Base-by-base conservation (phyloP, 139 green algal genomes). In the Volvox africanus region DNA sequence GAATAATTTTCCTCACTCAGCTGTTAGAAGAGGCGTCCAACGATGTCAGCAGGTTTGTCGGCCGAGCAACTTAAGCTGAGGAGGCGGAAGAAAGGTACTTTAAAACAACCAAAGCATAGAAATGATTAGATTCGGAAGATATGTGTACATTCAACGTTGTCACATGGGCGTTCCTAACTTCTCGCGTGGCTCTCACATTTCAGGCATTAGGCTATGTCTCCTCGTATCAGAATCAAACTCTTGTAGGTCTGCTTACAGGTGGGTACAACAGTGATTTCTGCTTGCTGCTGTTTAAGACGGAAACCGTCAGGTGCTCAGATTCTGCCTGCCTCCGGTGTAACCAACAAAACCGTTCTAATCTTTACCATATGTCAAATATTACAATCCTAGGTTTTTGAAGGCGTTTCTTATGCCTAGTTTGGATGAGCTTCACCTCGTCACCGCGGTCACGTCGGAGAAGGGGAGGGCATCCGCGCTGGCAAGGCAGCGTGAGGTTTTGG, bases 401-500 rank as follows among this genome's bases (percentile, higher is more conserved):
- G 85, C 69, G 3, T 89, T 89, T 24, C 44, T 82, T 1, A 82
- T 81, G 9, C 69, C 85, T 16, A 21, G 65, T 9, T 22, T 89
- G 37, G 85, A 89, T 24, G 44, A 89, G 19, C 20, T 89, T 26
- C 85, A 89, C 44, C 69, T 89, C 62, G 69, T 89, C 2, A 89
- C 84, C 5, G 83, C 83, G 17, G 32, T 80, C 83, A 80, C 36
- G 28, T 65, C 69, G 0, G 85, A 89, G 26, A 55, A 2, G 28
- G 69, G 69, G 30, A 28, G 85, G 35, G 28, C 18, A 19, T n/a
- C 85, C 18, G 85, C 85, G 28, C 69, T 84, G 1, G 19, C 18
- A 24, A 50, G 86, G 50, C 86, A 90, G 73, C 86, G 73, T 1
- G 86, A 90, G 50, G n/a, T 90, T 24, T 2, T 76, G 44, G 86